Conservation (phyloP, 2,329 filamentous ascomycete species). For the Beauveria rudraprayagi region DNA sequence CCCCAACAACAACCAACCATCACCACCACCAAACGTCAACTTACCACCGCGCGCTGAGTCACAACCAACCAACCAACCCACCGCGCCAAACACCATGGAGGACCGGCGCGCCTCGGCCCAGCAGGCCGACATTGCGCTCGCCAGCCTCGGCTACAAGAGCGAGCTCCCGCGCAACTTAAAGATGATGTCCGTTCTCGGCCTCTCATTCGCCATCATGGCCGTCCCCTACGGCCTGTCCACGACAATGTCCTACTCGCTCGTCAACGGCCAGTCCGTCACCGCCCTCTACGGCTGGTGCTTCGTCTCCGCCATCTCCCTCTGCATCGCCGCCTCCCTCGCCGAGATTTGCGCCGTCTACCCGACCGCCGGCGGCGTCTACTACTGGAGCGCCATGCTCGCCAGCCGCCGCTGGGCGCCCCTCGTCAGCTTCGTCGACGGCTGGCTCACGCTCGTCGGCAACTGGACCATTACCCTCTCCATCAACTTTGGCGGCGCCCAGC, state of each 20-base stretch:
- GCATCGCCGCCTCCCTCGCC: conserved; percentile 61
- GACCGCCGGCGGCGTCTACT: conserved; percentile 57
- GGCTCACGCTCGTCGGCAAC: conserved; percentile 67
- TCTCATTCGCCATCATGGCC: conserved; percentile 45
- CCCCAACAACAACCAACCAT: not conserved
- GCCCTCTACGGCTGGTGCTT: conserved; percentile 64
- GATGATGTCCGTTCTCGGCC: conserved; percentile 39
- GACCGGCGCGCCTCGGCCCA: conserved; percentile 14
- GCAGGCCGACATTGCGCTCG: conserved; percentile 35
- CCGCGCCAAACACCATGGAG: not conserved
- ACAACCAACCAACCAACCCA: not conserved
- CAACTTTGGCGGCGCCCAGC: conserved; percentile 61
- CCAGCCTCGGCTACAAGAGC: conserved; percentile 40
- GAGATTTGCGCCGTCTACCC: conserved; percentile 65
- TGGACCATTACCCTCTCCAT: conserved; percentile 62
- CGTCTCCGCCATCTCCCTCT: conserved; percentile 62
- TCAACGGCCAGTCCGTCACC: conserved; percentile 65
- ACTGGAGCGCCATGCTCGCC: conserved; percentile 63
- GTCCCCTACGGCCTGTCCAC: conserved; percentile 43
- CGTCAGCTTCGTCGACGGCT: conserved; percentile 64
- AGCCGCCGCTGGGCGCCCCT: conserved; percentile 53
- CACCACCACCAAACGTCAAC: not conserved
- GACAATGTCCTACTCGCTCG: conserved; percentile 45
- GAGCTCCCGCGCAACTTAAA: conserved; percentile 43
- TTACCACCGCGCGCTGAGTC: not conserved